These are phyloP conservation scores for Colletotrichum destructivum DNA, from an alignment of 2,329 filamentous ascomycete genomes.

Conservation along the genomic window DNA sequence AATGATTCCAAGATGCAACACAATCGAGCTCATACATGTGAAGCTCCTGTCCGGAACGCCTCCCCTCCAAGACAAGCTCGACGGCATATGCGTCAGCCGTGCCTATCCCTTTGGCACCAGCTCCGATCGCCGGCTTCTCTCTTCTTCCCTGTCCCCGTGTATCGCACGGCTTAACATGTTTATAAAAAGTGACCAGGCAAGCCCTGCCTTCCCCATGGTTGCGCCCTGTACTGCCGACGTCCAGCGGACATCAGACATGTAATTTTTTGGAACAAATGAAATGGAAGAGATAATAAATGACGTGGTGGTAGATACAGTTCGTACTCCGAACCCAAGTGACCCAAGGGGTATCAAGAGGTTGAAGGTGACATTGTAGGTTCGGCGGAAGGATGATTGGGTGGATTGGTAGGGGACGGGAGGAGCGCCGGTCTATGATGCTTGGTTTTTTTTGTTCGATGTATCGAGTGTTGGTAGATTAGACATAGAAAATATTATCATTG, in stretches of 20 bases:
- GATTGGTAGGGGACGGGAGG: constrained; percentile 15
- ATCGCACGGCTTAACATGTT: constrained; percentile 12
- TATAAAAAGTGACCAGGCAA: constrained; percentile 39
- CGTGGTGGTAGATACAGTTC: constrained; percentile 40
- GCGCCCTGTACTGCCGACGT: constrained; percentile 31
- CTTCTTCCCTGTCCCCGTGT: constrained; percentile 17
- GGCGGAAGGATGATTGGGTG: constrained; percentile 20
- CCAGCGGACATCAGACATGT: constrained; percentile 20
- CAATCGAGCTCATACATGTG: constrained; percentile 33
- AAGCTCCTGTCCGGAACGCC: constrained; percentile 40
- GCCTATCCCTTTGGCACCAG: constrained; percentile 5
- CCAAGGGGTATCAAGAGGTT: constrained; percentile 35
- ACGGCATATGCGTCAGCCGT: constrained; percentile 17
- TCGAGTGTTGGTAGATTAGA: constrained; percentile 39
- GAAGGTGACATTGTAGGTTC: constrained; percentile 26
- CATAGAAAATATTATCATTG: constrained; percentile 43
- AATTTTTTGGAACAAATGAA: constrained; percentile 32
- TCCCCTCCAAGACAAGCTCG: constrained; percentile 18
- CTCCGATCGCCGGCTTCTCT: constrained; percentile 26
- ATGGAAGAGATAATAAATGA: constrained; percentile 14
- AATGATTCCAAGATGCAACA: constrained; percentile 30
- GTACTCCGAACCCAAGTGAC: constrained; percentile 33
- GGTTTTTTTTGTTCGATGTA: constrained; percentile 26
- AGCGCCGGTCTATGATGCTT: constrained; percentile 41
- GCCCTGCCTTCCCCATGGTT: constrained; percentile 38